Conservation (phyloP, 257 asterid genomes). For the Salvia miltiorrhiza region DNA sequence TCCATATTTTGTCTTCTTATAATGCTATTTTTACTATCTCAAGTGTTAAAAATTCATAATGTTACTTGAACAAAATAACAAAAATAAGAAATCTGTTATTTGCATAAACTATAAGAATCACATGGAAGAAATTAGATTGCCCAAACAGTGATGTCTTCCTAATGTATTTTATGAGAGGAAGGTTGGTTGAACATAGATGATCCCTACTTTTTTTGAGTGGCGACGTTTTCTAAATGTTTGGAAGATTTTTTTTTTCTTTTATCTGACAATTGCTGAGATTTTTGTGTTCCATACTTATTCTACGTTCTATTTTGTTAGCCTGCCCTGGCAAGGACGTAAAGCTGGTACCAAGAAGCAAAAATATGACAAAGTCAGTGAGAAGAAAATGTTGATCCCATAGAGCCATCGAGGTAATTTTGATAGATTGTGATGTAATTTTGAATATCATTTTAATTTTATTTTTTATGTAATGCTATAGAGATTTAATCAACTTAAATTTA, state of each 20-base stretch:
- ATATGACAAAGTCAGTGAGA: slow-evolving; percentile 89
- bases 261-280: slow-evolving; percentile 3
- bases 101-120: neutral
- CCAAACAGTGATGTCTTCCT: neutral
- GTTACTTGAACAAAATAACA: neutral
- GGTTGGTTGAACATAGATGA: slow-evolving; percentile 54
- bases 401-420: too few species aligned
- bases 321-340: slow-evolving; percentile 97
- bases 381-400: slow-evolving; percentile 83
- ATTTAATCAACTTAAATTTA: too few species aligned
- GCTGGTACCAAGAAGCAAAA: slow-evolving; percentile 97
- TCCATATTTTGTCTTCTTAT: neutral
- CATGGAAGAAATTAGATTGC: neutral
- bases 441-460: too few species aligned
- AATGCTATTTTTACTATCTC: neutral
- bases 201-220: slow-evolving; percentile 10
- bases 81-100: neutral
- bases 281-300: slow-evolving; percentile 11
- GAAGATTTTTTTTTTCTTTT: neutral
- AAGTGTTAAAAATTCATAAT: neutral
- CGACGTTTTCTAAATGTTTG: too few species aligned
- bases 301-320: slow-evolving; percentile 44
- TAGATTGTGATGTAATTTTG: too few species aligned
- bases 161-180: slow-evolving; percentile 48
- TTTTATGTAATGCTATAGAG: too few species aligned